phyloP scores from a whole-genome alignment of 257 asterid species.

The Solanum dulcamara region DNA sequence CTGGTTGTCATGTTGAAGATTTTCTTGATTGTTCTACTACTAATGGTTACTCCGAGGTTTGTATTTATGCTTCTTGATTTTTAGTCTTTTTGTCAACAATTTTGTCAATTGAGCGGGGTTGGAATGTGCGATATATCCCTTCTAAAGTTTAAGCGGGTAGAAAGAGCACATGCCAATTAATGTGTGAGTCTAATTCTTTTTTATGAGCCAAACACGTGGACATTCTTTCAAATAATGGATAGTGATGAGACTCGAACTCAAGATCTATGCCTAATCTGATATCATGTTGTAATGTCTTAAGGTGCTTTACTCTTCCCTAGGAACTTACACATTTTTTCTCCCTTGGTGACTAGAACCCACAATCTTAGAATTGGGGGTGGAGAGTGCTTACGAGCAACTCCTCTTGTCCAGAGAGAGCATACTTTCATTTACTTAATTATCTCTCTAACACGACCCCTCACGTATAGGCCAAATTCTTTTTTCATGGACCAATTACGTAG shows the following conservation, averaged over 20 bases:
- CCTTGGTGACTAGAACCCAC: background rate
- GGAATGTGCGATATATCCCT: background rate
- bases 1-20: slow-evolving; percentile 70
- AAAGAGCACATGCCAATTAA: background rate
- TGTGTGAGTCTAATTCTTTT: background rate
- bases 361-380: background rate
- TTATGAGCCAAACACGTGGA: background rate
- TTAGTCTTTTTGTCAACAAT: background rate
- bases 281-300: background rate
- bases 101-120: background rate
- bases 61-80: background rate
- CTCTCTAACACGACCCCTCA: background rate
- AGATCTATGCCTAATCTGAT: background rate
- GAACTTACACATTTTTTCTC: no score
- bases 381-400: background rate
- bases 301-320: background rate
- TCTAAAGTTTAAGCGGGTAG: background rate
- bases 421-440: background rate
- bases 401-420: background rate
- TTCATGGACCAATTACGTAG: background rate
- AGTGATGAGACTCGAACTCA: background rate
- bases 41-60: slow-evolving; percentile 29
- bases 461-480: background rate
- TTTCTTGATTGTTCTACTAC: slow-evolving; percentile 35
- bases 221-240: background rate